phyloP scores from a whole-genome alignment of 306 rosid genomes.

The Cucumis cinereus region DNA sequence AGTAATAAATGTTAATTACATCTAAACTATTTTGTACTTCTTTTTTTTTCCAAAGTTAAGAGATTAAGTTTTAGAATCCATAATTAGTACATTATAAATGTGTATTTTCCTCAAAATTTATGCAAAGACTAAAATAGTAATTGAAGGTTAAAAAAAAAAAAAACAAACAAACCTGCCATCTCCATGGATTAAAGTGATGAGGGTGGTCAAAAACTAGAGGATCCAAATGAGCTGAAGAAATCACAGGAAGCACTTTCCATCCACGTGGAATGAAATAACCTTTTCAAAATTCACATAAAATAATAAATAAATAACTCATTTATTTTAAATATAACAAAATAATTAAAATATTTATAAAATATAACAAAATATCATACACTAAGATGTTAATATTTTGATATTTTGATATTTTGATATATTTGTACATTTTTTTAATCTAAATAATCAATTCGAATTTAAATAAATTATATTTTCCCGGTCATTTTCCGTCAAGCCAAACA shows the following conservation, averaged over 20 bases:
- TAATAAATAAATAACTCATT: neutral
- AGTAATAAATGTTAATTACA: too few species aligned
- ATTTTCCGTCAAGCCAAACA: neutral
- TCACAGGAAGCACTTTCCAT: slow-evolving; percentile 99
- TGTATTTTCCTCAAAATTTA: too few species aligned
- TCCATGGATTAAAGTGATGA: slow-evolving; percentile 93
- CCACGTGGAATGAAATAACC: slow-evolving; percentile 99
- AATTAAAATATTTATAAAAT: too few species aligned
- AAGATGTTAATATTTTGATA: too few species aligned
- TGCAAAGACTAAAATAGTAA: neutral
- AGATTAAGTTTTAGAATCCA: too few species aligned
- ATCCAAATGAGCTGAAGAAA: slow-evolving; percentile 92
- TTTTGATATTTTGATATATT: too few species aligned
- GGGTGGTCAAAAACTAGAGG: slow-evolving; percentile 88
- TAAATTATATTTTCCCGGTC: neutral
- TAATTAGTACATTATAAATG: too few species aligned
- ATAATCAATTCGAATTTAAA: neutral
- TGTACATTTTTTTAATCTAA: too few species aligned
- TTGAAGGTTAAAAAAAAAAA: neutral
- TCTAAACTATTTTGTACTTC: too few species aligned
- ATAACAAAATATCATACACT: too few species aligned
- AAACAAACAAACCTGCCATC: slow-evolving; percentile 82
- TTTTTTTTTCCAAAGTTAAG: too few species aligned
- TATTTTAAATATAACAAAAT: too few species aligned
- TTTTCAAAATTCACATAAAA: slow-evolving; percentile 19